These are phyloP conservation scores for Trichoderma arundinaceum DNA, from an alignment of 2,329 filamentous ascomycete species.

Conservation along the genomic window DNA sequence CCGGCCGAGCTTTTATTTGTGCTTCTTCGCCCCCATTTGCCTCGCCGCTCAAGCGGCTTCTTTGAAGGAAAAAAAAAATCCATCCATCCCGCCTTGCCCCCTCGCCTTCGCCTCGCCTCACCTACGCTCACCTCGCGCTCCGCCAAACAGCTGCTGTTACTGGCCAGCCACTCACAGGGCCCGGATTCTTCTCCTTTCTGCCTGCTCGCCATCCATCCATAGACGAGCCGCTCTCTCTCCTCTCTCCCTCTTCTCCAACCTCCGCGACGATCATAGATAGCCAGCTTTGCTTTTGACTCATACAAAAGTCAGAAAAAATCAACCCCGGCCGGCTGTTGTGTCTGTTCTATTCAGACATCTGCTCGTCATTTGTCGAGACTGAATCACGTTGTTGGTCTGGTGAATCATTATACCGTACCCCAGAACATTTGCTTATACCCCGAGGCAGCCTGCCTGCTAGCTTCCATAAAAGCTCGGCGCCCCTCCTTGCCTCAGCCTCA, in stretches of 20 bases:
- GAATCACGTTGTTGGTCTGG: conserved; percentile 1
- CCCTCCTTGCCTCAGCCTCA: conserved; percentile 19
- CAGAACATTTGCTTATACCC: conserved; percentile 23
- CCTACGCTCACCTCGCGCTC: background rate
- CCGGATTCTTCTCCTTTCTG: background rate
- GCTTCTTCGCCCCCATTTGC: conserved; percentile 27
- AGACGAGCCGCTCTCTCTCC: background rate
- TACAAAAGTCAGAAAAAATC: conserved; percentile 1
- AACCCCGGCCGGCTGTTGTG: background rate
- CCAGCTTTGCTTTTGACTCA: conserved; percentile 13
- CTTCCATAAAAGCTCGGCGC: conserved; percentile 9
- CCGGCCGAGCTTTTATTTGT: conserved; percentile 28
- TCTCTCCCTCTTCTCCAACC: conserved; percentile 3
- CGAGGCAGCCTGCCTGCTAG: background rate
- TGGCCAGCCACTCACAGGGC: conserved; percentile 7
- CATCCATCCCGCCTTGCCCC: conserved; percentile 19
- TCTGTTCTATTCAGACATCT: background rate
- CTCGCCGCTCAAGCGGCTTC: conserved; percentile 26
- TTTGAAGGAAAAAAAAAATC: background rate
- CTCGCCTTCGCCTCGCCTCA: conserved; percentile 28
- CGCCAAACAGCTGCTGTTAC: background rate
- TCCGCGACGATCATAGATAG: conserved; percentile 18
- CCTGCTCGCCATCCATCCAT: conserved; percentile 11
- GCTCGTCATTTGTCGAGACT: conserved; percentile 5
- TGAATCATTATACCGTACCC: conserved; percentile 16